phyloP scores from a whole-genome alignment of 257 asterid species.

The Coffea eugenioides region DNA sequence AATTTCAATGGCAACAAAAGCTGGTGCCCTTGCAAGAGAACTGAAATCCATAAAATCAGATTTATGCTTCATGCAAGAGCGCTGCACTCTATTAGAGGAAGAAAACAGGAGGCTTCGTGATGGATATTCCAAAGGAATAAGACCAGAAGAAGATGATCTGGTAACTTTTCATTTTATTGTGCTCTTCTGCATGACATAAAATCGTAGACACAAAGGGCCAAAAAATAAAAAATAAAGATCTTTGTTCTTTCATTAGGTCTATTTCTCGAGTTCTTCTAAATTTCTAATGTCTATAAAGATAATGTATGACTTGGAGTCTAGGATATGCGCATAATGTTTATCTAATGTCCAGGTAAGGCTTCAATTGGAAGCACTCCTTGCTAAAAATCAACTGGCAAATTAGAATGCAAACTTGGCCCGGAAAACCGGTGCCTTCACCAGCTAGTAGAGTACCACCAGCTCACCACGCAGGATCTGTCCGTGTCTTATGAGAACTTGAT shows the following conservation, averaged over 20 bases:
- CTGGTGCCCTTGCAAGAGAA: slow-evolving; percentile 74
- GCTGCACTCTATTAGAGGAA: slow-evolving; percentile 72
- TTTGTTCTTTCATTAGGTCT: not conserved
- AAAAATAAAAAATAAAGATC: not conserved
- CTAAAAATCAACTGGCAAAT: slow-evolving; percentile 79
- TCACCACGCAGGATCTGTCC: slow-evolving; percentile 75
- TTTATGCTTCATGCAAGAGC: slow-evolving; percentile 70
- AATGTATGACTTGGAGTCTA: too few relatives aligned
- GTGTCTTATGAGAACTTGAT: slow-evolving; percentile 79
- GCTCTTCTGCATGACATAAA: not conserved
- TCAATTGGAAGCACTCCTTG: slow-evolving; percentile 85
- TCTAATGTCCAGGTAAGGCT: slow-evolving; percentile 66
- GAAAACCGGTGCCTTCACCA: slow-evolving; percentile 78
- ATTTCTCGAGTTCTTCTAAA: too few relatives aligned
- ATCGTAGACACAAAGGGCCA: not conserved
- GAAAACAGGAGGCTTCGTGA: slow-evolving; percentile 79
- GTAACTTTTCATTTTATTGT: slow-evolving; percentile 28
- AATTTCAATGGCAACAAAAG: slow-evolving; percentile 83
- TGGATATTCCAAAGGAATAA: slow-evolving; percentile 46
- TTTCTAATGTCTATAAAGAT: too few relatives aligned
- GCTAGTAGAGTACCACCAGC: slow-evolving; percentile 92
- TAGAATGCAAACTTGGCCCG: slow-evolving; percentile 81
- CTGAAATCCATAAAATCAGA: slow-evolving; percentile 72
- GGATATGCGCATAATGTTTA: too few relatives aligned
- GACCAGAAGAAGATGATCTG: slow-evolving; percentile 91